Conservation (phyloP, 257 asterid genomes). For the Forsythia viridissima region DNA sequence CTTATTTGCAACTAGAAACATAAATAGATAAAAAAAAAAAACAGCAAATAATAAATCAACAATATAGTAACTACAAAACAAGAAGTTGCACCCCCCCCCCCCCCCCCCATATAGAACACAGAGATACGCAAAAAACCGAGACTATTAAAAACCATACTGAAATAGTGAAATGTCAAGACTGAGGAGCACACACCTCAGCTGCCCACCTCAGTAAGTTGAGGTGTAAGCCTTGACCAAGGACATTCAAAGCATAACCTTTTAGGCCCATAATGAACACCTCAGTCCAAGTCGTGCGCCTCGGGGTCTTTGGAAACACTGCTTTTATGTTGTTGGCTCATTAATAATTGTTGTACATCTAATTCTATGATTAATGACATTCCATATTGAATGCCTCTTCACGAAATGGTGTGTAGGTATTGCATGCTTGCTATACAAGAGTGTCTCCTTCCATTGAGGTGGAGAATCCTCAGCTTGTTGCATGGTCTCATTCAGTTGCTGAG, state of each 20-base stretch:
- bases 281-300: background rate
- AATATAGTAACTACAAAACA: background rate
- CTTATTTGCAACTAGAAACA: no score
- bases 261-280: background rate
- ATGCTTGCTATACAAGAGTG: conserved; percentile 83
- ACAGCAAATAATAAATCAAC: background rate
- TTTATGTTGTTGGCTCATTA: background rate
- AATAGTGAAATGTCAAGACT: background rate
- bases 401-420: conserved; percentile 64
- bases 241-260: background rate
- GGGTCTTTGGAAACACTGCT: background rate
- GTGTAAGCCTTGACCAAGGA: background rate
- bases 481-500: conserved; percentile 88
- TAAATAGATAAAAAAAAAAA: background rate
- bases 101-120: no score
- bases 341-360: background rate
- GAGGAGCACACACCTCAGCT: background rate
- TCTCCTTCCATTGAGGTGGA: conserved; percentile 87
- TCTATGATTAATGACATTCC: background rate
- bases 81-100: background rate
- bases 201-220: background rate
- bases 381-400: background rate
- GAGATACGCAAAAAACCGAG: background rate
- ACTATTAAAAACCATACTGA: no score
- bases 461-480: conserved; percentile 85